Percentiles rank a stretch among this genome's conserved stretches.
Evolutionary conservation across 352 stramenopile genomes (phyloP).

Genomic region (Thalassiosira hispida): DNA sequence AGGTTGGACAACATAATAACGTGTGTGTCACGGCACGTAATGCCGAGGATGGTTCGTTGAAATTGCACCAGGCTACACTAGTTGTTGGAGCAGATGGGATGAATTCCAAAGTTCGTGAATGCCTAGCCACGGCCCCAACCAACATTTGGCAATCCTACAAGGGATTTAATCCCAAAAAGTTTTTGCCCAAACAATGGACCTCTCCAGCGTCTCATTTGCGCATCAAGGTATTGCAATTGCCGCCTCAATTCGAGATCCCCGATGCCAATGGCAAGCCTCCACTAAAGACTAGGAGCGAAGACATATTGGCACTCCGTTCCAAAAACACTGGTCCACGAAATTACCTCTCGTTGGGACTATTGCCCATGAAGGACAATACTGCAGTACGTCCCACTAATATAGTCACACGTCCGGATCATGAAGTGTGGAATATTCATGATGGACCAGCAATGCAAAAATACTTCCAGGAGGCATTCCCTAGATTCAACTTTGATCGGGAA

Average conservation of each 20-base stretch:
- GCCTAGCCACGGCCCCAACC: slow-evolving; percentile 17
- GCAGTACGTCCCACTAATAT: slow-evolving; percentile 63
- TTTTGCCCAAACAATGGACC: slow-evolving; percentile 49
- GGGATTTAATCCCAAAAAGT: slow-evolving; percentile 22
- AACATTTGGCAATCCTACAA: slow-evolving; percentile 20
- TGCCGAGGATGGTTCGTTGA: slow-evolving; percentile 13
- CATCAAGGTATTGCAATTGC: slow-evolving; percentile 62
- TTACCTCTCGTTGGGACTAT: slow-evolving; percentile 55
- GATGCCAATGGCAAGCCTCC: slow-evolving; percentile 18
- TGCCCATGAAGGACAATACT: slow-evolving; percentile 61
- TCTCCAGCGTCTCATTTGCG: slow-evolving; percentile 43
- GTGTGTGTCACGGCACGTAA: not conserved
- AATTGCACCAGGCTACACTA: slow-evolving; percentile 19
- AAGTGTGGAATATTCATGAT: slow-evolving; percentile 58
- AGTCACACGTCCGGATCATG: slow-evolving; percentile 65
- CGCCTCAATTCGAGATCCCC: slow-evolving; percentile 51
- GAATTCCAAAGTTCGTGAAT: slow-evolving; percentile 58
- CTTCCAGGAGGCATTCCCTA: slow-evolving; percentile 59
- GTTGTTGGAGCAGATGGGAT: slow-evolving; percentile 68
- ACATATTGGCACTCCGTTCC: slow-evolving; percentile 59
- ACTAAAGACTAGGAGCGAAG: slow-evolving; percentile 15
- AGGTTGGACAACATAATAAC: not conserved
- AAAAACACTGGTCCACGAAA: slow-evolving; percentile 33
- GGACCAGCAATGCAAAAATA: slow-evolving; percentile 44
- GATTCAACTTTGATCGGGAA: slow-evolving; percentile 21